Conservation (phyloP, 179 eudicot genomes). For the Silene vulgaris region DNA sequence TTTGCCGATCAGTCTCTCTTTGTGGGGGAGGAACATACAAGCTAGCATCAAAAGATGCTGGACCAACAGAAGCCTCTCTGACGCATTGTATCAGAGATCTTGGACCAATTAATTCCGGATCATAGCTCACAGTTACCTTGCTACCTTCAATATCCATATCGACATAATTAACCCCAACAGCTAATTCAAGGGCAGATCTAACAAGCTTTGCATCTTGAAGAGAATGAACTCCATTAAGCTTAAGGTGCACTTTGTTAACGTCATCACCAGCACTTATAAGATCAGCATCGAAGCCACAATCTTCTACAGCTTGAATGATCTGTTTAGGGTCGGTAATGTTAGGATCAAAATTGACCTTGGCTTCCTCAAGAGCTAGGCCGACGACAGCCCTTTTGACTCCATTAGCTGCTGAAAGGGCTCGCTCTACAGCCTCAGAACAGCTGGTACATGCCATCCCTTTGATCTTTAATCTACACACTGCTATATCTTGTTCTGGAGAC, state of each 20-base stretch:
- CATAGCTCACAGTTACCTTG: conserved; percentile 56
- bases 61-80: conserved; percentile 48
- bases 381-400: conserved; percentile 90
- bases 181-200: conserved; percentile 49
- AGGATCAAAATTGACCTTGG: conserved; percentile 91
- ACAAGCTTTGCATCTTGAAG: conserved; percentile 45
- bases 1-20: conserved; percentile 56
- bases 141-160: conserved; percentile 56
- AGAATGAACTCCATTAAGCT: conserved; percentile 55
- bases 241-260: conserved; percentile 58
- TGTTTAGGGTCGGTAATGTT: conserved; percentile 41
- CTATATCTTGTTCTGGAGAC: conserved; percentile 66
- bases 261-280: conserved; percentile 71
- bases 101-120: conserved; percentile 75
- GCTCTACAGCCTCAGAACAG: conserved; percentile 85
- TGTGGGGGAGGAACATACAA: conserved; percentile 61
- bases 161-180: conserved; percentile 63
- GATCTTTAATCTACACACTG: conserved; percentile 65
- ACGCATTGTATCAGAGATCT: conserved; percentile 71
- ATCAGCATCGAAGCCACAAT: conserved; percentile 87
- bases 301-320: conserved; percentile 66
- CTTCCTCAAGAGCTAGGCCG: conserved; percentile 90
- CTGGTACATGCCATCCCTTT: conserved; percentile 97
- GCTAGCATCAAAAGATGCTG: conserved; percentile 50
- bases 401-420: conserved; percentile 58